Percentiles rank a stretch among this genome's conserved stretches.
These are phyloP conservation scores for Kuraishia capsulata DNA, from an alignment of 805 yeast genomes.

Conservation along the genomic window DNA sequence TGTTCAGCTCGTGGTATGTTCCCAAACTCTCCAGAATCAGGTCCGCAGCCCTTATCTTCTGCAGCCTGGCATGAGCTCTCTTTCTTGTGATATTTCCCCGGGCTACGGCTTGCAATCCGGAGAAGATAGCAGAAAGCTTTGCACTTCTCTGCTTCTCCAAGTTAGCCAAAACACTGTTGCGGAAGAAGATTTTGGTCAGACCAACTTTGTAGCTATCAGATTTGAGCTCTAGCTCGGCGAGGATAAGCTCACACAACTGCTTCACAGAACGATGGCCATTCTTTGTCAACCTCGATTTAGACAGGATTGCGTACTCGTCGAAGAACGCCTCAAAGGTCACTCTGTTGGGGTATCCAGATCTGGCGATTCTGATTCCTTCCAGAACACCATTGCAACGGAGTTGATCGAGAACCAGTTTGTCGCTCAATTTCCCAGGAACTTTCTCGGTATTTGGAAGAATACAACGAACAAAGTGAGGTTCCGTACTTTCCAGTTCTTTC, in stretches of 20 bases:
- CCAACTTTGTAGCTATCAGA: constrained; percentile 56
- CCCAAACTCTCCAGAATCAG: constrained; percentile 55
- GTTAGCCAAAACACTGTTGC: constrained; percentile 69
- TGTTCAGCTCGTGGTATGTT: constrained; percentile 34
- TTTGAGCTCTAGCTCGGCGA: constrained; percentile 56
- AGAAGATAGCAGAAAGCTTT: constrained; percentile 43
- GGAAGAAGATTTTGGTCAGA: constrained; percentile 63
- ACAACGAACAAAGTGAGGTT: constrained; percentile 96
- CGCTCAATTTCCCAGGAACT: constrained; percentile 62
- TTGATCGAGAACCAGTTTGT: constrained; percentile 73
- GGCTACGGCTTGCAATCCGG: constrained; percentile 52
- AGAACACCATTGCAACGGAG: constrained; percentile 94
- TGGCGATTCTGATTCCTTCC: constrained; percentile 94
- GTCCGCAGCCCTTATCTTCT: constrained; percentile 60
- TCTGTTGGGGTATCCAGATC: constrained; percentile 95
- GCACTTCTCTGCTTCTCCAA: constrained; percentile 72
- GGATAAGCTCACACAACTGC: constrained; percentile 58
- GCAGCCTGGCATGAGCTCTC: constrained; percentile 35
- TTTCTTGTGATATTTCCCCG: constrained; percentile 58
- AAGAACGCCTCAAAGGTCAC: constrained; percentile 76
- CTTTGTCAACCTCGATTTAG: constrained; percentile 25
- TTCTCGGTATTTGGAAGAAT: constrained; percentile 83
- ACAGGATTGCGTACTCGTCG: constrained; percentile 64
- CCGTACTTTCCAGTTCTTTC: constrained; percentile 66
- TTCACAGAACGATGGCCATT: constrained; percentile 34